A percentile compares a stretch with the other conserved stretches of the same genome.
phyloP scores from a whole-genome alignment of 768 basidiomycete species.

The Boletus barrowsii region DNA sequence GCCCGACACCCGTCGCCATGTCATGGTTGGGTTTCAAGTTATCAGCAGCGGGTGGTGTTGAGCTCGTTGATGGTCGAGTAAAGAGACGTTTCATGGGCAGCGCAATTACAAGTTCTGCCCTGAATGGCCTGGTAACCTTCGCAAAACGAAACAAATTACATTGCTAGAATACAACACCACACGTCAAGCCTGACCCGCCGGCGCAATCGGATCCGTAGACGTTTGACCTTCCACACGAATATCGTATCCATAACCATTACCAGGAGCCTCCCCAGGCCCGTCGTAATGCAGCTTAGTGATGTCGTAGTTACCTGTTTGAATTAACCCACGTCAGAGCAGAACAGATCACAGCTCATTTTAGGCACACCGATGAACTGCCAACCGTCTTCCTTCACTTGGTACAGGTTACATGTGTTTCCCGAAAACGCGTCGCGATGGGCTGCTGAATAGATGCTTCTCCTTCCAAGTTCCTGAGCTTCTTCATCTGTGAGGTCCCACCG shows the following conservation, averaged over 20 bases:
- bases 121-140: not conserved
- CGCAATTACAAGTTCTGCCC: not conserved
- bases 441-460: slow-evolving; percentile 94
- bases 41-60: not conserved
- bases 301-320: slow-evolving; percentile 80
- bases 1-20: slow-evolving; percentile 13
- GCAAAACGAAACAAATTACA: slow-evolving; percentile 16
- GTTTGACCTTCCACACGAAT: slow-evolving; percentile 58
- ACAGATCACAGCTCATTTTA: not conserved
- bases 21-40: slow-evolving; percentile 2
- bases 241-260: slow-evolving; percentile 81
- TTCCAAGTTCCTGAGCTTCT: slow-evolving; percentile 91
- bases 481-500: slow-evolving; percentile 89
- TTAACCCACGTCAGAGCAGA: slow-evolving; percentile 9
- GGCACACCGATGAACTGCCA: slow-evolving; percentile 92
- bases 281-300: slow-evolving; percentile 89
- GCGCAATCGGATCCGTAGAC: slow-evolving; percentile 48
- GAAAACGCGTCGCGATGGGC: slow-evolving; percentile 96
- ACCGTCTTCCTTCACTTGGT: slow-evolving; percentile 90
- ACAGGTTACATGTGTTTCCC: slow-evolving; percentile 94
- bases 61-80: slow-evolving; percentile 15
- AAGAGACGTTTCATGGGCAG: slow-evolving; percentile 33
- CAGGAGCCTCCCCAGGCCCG: slow-evolving; percentile 67
- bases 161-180: slow-evolving; percentile 27
- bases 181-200: slow-evolving; percentile 21